Percentiles rank a stretch among this genome's conserved stretches.
Evolutionary conservation across 1,139 yeast species (phyloP).

Genomic region (Torulaspora pretoriensis): DNA sequence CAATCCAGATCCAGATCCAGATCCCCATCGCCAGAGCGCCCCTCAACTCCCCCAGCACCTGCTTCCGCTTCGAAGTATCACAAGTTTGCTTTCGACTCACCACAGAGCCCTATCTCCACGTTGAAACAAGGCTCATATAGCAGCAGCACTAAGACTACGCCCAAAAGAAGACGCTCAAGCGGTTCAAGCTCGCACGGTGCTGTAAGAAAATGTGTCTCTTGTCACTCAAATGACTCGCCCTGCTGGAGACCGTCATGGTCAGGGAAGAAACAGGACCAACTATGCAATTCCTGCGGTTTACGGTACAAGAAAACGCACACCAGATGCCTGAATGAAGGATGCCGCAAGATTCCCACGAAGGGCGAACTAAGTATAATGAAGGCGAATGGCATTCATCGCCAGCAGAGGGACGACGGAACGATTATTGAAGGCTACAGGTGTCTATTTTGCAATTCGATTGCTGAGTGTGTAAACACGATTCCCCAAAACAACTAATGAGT

Average conservation of each 20-base stretch:
- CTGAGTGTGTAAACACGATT: slow-evolving; percentile 23
- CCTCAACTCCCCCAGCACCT: slow-evolving; percentile 21
- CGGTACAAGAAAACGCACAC: slow-evolving; percentile 93
- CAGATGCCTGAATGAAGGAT: slow-evolving; percentile 68
- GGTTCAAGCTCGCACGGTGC: slow-evolving; percentile 19
- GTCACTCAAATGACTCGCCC: slow-evolving; percentile 89
- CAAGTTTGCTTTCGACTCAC: slow-evolving; percentile 20
- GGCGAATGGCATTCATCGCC: slow-evolving; percentile 27
- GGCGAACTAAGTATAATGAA: slow-evolving; percentile 94
- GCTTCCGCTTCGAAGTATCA: slow-evolving; percentile 19
- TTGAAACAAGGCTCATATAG: slow-evolving; percentile 7
- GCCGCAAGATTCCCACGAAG: slow-evolving; percentile 90
- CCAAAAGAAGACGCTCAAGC: slow-evolving; percentile 18
- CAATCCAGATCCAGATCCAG: slow-evolving; percentile 17
- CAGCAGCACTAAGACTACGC: slow-evolving; percentile 13
- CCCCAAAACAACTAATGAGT: not conserved
- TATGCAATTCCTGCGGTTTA: slow-evolving; percentile 94
- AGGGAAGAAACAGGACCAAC: slow-evolving; percentile 70
- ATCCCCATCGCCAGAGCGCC: slow-evolving; percentile 25
- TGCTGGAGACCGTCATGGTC: slow-evolving; percentile 99
- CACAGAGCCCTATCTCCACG: slow-evolving; percentile 13
- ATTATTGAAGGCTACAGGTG: slow-evolving; percentile 28
- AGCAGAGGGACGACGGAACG: slow-evolving; percentile 16
- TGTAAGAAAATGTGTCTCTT: slow-evolving; percentile 71
- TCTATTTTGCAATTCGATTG: slow-evolving; percentile 31